phyloP scores from a whole-genome alignment of 106 monocot species.

The Narthecium ossifragum region DNA sequence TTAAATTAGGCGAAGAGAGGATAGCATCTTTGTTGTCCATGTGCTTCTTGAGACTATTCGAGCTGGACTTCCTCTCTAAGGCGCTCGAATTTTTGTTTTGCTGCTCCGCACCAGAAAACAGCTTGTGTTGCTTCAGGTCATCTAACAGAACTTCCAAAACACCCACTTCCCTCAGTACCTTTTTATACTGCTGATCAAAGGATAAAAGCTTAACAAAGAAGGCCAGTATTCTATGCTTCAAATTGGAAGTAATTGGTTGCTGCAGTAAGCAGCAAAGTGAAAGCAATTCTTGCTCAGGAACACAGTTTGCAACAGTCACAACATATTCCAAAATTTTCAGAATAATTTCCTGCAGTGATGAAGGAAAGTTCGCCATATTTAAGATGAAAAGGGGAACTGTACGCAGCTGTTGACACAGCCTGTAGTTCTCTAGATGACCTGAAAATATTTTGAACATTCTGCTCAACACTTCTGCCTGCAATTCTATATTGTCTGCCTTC shows the following conservation, averaged over 20 bases:
- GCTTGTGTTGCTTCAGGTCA: slow-evolving; percentile 79
- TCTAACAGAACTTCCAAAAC: slow-evolving; percentile 85
- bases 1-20: slow-evolving; percentile 74
- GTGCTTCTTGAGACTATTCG: slow-evolving; percentile 62
- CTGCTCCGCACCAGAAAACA: slow-evolving; percentile 58
- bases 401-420: slow-evolving; percentile 78
- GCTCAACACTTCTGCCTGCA: slow-evolving; percentile 92
- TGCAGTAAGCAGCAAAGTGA: slow-evolving; percentile 97
- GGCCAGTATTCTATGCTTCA: slow-evolving; percentile 83
- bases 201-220: slow-evolving; percentile 97
- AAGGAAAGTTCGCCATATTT: slow-evolving; percentile 88
- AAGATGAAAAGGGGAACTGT: slow-evolving; percentile 89
- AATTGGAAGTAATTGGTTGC: slow-evolving; percentile 64
- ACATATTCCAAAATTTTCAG: slow-evolving; percentile 99
- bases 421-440: slow-evolving; percentile 94
- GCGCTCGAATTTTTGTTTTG: slow-evolving; percentile 31
- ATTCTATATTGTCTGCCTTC: slow-evolving; percentile 80
- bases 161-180: slow-evolving; percentile 91
- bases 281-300: slow-evolving; percentile 95
- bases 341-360: slow-evolving; percentile 82
- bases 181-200: slow-evolving; percentile 95
- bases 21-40: slow-evolving; percentile 79
- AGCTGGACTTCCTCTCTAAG: slow-evolving; percentile 36
- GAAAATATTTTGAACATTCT: slow-evolving; percentile 99
- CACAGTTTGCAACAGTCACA: slow-evolving; percentile 95